Conservation (phyloP, 75 land plant genomes). For the Cryptomeria japonica region DNA sequence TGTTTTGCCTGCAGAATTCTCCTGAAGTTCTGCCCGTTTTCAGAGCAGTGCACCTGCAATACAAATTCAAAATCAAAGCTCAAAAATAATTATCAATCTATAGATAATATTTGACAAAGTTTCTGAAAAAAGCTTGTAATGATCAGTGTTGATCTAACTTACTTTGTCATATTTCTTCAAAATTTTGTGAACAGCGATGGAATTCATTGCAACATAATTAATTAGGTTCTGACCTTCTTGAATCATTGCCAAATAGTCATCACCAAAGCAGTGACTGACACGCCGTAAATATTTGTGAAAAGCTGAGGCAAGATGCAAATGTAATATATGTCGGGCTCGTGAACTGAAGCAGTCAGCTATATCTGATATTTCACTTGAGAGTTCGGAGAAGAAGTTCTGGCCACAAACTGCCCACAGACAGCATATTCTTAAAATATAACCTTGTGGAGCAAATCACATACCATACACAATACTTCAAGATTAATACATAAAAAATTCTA, state of each 20-base stretch:
- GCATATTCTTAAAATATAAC: background rate
- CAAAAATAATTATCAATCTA: background rate
- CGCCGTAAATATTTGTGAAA: conserved; percentile 47
- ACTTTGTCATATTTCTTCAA: conserved; percentile 94
- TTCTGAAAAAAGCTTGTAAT: background rate
- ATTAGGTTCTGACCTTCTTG: conserved; percentile 69
- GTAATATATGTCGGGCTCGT: conserved; percentile 57
- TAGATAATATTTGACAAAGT: background rate
- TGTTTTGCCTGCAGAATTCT: conserved; percentile 58
- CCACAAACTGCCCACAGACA: conserved; percentile 59
- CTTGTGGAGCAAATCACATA: background rate
- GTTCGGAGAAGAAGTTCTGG: conserved; percentile 61
- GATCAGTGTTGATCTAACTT: conserved; percentile 8
- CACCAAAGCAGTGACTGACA: conserved; percentile 39
- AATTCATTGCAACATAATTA: conserved; percentile 76
- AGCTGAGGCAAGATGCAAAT: conserved; percentile 51
- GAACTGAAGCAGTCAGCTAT: conserved; percentile 70
- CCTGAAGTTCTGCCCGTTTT: conserved; percentile 65
- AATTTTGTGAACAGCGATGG: conserved; percentile 78
- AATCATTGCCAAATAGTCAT: conserved; percentile 41
- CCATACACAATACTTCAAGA: background rate
- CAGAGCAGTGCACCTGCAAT: conserved; percentile 74
- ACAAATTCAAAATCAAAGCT: background rate
- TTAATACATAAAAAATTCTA: background rate
- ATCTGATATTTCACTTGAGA: conserved; percentile 67